phyloP scores from a whole-genome alignment of 2,329 filamentous ascomycete species.

The Colletotrichum karsti region DNA sequence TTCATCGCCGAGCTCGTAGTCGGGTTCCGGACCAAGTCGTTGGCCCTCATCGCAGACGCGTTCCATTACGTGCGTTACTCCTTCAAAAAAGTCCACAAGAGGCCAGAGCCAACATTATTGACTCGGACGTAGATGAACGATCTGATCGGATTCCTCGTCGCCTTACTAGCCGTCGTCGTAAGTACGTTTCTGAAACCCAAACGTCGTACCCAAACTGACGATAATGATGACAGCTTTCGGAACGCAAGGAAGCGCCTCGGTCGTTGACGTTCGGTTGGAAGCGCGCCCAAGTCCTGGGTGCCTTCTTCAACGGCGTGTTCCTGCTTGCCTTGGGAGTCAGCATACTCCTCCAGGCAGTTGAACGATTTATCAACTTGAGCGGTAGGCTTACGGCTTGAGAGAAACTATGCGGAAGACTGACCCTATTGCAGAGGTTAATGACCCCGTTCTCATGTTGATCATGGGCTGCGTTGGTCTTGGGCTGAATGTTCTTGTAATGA shows the following conservation, averaged over 20 bases:
- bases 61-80: constrained; percentile 74
- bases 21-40: constrained; percentile 74
- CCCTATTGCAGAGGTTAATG: constrained; percentile 60
- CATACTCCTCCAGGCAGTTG: constrained; percentile 77
- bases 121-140: constrained; percentile 67
- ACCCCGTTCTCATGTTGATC: constrained; percentile 73
- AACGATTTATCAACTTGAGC: constrained; percentile 70
- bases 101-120: neutral
- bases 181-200: constrained; percentile 30
- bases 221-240: constrained; percentile 56
- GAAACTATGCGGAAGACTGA: neutral
- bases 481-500: constrained; percentile 72
- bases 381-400: constrained; percentile 45
- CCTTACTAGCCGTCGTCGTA: constrained; percentile 71
- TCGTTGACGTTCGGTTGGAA: constrained; percentile 80
- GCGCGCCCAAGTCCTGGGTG: constrained; percentile 75
- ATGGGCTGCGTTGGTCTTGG: constrained; percentile 73
- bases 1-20: constrained; percentile 65
- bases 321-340: constrained; percentile 76
- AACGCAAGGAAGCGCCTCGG: constrained; percentile 63
- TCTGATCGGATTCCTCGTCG: constrained; percentile 73
- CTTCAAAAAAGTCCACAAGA: too few relatives aligned
- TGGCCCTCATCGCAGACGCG: constrained; percentile 79
- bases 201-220: too few relatives aligned
- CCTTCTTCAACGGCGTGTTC: constrained; percentile 84